Base-by-base conservation (phyloP, 2,329 filamentous ascomycete genomes). In the Triangularia setosa region DNA sequence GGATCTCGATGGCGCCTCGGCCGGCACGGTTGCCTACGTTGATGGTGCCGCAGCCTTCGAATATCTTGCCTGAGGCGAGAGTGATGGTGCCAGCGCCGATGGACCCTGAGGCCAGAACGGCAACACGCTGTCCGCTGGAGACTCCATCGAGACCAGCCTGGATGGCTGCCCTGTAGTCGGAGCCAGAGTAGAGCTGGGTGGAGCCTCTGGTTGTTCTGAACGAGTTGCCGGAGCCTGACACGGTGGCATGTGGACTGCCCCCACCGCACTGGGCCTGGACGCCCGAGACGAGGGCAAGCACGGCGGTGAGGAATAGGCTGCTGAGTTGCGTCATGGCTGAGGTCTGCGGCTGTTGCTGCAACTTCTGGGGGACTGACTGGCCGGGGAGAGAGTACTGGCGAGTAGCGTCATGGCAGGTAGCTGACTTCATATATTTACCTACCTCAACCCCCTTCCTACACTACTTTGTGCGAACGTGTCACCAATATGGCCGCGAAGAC, bases 1-100 rank as follows among this genome's bases (percentile, higher is more conserved):
- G 76, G 0, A 79, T 79, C 72, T 86, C 83, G 58, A 87, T 86
- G 55, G 83, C 82, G 18, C 84, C 84, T 21, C 78, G 79, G 1
- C 80, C 83, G 35, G 71, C 68, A 4, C 73, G 77, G 62, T 71
- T 73, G 24, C 70, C 79, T 0, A 76, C 77, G 63, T 85, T 77
- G 72, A 87, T 83, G 54, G 83, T 85, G 52, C 84, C 83, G 71
- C 84, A 86, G 30, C 82, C 84, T 67, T 87, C 84, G 57, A 87
- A 85, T 52, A 76, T 86, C 73, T 84, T 84, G 63, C 83, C 83
- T 69, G 79, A 81, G 33, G 71, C 68, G 66, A 86, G 79, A 24
- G 73, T 78, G 70, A 86, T 81, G 35, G 81, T 84, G 68, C 70
- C 78, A n/a, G 81, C 78, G 28, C 83, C 83, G 60, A 86, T 84